Conservation (phyloP, 2,329 filamentous ascomycete genomes). For the Penicillium sp. region DNA sequence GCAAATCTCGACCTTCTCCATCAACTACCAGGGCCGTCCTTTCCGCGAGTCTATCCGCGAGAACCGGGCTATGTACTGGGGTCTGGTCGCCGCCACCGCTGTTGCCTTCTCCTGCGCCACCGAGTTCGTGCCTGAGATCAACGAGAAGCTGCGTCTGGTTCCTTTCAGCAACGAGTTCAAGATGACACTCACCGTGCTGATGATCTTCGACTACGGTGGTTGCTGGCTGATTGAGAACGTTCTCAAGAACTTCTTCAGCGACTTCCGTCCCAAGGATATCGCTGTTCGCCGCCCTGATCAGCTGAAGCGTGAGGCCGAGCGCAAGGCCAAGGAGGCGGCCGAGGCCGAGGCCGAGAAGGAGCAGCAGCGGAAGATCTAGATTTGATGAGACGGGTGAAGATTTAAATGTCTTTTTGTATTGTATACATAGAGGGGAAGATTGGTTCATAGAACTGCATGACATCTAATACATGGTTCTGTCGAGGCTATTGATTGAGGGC, state of each 20-base stretch:
- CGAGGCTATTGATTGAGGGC: slow-evolving; percentile 7
- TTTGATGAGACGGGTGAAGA: slow-evolving; percentile 14
- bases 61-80: slow-evolving; percentile 98
- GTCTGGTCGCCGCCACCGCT: slow-evolving; percentile 84
- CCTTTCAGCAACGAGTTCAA: slow-evolving; percentile 91
- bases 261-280: slow-evolving; percentile 93
- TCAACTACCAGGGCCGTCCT: slow-evolving; percentile 98
- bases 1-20: slow-evolving; percentile 97
- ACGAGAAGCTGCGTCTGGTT: slow-evolving; percentile 89
- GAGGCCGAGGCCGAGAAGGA: slow-evolving; percentile 51
- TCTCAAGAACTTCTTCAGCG: slow-evolving; percentile 84
- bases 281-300: slow-evolving; percentile 86
- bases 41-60: slow-evolving; percentile 96
- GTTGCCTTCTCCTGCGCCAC: slow-evolving; percentile 95
- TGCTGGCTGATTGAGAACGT: slow-evolving; percentile 88
- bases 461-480: slow-evolving; percentile 25
- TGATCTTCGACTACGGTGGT: slow-evolving; percentile 84
- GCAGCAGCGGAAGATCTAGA: slow-evolving; percentile 37
- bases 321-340: slow-evolving; percentile 66
- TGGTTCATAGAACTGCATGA: slow-evolving; percentile 29
- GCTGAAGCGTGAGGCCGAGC: slow-evolving; percentile 73
- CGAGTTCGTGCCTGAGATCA: slow-evolving; percentile 94
- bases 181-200: slow-evolving; percentile 78
- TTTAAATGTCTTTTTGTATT: slow-evolving; percentile 19
- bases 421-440: slow-evolving; percentile 31